These are phyloP conservation scores for Boletellus sp. DNA, from an alignment of 768 basidiomycete species.

Conservation along the genomic window DNA sequence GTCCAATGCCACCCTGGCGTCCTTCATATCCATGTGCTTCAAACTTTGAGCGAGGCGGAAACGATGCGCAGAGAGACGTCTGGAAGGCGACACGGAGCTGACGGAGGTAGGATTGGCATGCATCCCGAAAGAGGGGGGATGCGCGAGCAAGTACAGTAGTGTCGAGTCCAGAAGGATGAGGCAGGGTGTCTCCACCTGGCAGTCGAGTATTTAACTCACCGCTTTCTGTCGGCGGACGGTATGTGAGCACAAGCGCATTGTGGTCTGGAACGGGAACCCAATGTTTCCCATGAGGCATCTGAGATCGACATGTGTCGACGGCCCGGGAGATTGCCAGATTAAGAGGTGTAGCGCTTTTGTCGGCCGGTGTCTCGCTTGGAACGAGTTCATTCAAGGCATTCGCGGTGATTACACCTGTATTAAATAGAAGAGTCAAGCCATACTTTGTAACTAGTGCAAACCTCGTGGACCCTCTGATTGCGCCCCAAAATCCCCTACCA, in stretches of 20 bases:
- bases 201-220: constrained; percentile 24
- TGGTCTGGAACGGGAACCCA: constrained; percentile 17
- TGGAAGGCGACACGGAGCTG: constrained; percentile 4
- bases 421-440: not conserved
- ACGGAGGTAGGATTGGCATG: constrained; percentile 1
- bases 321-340: constrained; percentile 15
- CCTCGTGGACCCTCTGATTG: not conserved
- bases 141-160: not conserved
- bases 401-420: constrained; percentile 13
- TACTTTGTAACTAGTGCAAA: not conserved
- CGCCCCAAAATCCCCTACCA: not conserved
- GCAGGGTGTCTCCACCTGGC: not conserved
- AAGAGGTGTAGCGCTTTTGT: not conserved
- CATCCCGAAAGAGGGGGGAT: constrained; percentile 8
- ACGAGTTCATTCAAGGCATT: not conserved
- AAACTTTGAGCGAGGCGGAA: constrained; percentile 9
- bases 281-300: constrained; percentile 10
- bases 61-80: constrained; percentile 4
- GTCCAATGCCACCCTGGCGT: constrained; percentile 14
- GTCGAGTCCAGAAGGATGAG: not conserved
- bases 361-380: too few relatives aligned
- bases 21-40: constrained; percentile 15
- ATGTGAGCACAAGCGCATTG: constrained; percentile 19
- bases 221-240: constrained; percentile 1
- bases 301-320: constrained; percentile 7